Percentiles rank a stretch among this genome's conserved stretches.
Conservation (phyloP, 2,329 filamentous ascomycete genomes). For the Colletotrichum siamense region DNA sequence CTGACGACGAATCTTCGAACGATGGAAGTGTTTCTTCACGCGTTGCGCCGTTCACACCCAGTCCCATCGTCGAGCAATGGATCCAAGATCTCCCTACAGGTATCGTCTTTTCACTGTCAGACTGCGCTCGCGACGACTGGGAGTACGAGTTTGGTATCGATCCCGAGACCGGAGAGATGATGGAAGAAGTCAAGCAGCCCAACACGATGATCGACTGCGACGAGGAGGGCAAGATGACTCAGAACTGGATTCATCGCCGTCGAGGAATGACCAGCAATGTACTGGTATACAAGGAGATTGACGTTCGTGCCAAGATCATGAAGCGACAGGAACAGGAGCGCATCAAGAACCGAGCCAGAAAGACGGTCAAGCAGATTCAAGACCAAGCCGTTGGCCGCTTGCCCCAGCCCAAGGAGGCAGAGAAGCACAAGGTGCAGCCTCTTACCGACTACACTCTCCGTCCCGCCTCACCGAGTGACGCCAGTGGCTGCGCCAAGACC, state of each 20-base stretch:
- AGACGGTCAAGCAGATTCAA: not conserved
- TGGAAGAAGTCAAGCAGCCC: slow-evolving; percentile 37
- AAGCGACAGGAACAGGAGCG: not conserved
- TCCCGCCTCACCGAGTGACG: slow-evolving; percentile 43
- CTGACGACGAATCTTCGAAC: not conserved
- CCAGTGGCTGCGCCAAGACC: slow-evolving; percentile 43
- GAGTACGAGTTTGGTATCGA: slow-evolving; percentile 37
- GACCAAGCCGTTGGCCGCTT: not conserved
- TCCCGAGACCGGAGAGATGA: slow-evolving; percentile 37
- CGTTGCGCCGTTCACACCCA: not conserved
- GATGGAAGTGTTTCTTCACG: not conserved
- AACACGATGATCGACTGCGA: slow-evolving; percentile 26
- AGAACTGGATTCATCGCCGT: slow-evolving; percentile 21
- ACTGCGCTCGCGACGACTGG: not conserved
- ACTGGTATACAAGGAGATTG: slow-evolving; percentile 9
- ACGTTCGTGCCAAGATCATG: not conserved
- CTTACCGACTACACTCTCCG: slow-evolving; percentile 43
- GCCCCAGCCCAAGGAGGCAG: not conserved
- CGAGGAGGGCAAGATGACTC: slow-evolving; percentile 9
- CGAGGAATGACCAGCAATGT: slow-evolving; percentile 25
- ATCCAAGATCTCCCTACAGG: not conserved
- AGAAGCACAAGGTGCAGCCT: not conserved
- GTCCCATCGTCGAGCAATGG: not conserved
- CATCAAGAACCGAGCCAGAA: not conserved
- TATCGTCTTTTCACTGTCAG: not conserved